Percentiles rank a stretch among this genome's conserved stretches.
phyloP scores from a whole-genome alignment of 805 yeast species.

The Kodamaea neixiangensis region DNA sequence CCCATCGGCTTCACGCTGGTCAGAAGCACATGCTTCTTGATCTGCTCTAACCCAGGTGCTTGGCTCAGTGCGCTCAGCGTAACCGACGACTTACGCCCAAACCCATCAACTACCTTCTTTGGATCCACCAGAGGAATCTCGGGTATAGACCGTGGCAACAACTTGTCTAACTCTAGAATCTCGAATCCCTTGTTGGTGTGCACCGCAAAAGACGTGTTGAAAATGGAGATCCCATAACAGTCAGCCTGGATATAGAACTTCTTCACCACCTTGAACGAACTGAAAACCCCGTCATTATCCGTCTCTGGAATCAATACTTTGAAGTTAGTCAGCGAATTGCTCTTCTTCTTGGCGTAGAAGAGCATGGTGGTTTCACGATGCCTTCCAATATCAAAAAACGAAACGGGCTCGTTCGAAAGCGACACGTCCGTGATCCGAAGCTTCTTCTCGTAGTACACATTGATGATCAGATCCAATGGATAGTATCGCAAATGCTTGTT shows the following conservation, averaged over 20 bases:
- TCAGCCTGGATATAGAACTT: slow-evolving; percentile 56
- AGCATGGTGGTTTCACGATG: slow-evolving; percentile 64
- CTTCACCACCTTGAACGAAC: slow-evolving; percentile 39
- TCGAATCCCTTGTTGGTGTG: slow-evolving; percentile 71
- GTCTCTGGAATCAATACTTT: slow-evolving; percentile 58
- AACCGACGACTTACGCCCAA: slow-evolving; percentile 21
- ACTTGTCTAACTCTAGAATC: slow-evolving; percentile 58
- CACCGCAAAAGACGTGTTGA: slow-evolving; percentile 66
- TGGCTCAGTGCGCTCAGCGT: slow-evolving; percentile 2
- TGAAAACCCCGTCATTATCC: slow-evolving; percentile 53
- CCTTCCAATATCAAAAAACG: slow-evolving; percentile 67
- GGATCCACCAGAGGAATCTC: slow-evolving; percentile 32
- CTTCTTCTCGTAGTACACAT: slow-evolving; percentile 52
- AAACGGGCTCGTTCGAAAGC: slow-evolving; percentile 49
- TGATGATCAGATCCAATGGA: slow-evolving; percentile 60
- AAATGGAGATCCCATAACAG: slow-evolving; percentile 59
- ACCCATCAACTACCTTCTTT: slow-evolving; percentile 32
- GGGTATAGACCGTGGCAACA: slow-evolving; percentile 61
- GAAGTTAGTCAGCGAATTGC: slow-evolving; percentile 48
- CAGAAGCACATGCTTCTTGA: slow-evolving; percentile 41
- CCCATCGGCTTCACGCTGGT: slow-evolving; percentile 55
- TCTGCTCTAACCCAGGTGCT: slow-evolving; percentile 32
- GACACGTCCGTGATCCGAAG: slow-evolving; percentile 48
- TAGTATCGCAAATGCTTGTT: slow-evolving; percentile 62
- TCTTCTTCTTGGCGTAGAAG: slow-evolving; percentile 56